phyloP scores from a whole-genome alignment of 1,284 basidiomycete genomes.

The Kalmanozyma brasiliensis region DNA sequence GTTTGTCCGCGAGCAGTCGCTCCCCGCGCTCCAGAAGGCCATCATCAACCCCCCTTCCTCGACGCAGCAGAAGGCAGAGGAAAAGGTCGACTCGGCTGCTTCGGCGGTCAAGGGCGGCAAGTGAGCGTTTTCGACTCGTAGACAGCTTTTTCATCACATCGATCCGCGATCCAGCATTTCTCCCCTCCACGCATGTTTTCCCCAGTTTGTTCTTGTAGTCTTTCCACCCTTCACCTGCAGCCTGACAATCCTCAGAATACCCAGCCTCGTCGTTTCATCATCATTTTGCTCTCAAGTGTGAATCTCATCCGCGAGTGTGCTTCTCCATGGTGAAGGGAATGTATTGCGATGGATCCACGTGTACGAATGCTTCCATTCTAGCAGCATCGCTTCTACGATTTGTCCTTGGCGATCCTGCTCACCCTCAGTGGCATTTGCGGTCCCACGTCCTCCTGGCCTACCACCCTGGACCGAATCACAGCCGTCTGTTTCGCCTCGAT shows the following conservation, averaged over 20 bases:
- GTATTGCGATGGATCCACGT: not conserved
- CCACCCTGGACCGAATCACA: slow-evolving; percentile 34
- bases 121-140: too few species aligned
- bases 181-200: not conserved
- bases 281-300: too few species aligned
- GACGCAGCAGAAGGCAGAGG: slow-evolving; percentile 19
- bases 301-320: not conserved
- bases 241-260: slow-evolving; percentile 40
- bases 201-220: slow-evolving; percentile 10
- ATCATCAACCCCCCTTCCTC: slow-evolving; percentile 39
- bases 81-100: slow-evolving; percentile 10
- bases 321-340: not conserved
- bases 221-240: not conserved
- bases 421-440: slow-evolving; percentile 55
- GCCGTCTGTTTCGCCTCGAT: slow-evolving; percentile 52
- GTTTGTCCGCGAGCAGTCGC: slow-evolving; percentile 61
- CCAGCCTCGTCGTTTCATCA: slow-evolving; percentile 5
- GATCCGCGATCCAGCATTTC: not conserved
- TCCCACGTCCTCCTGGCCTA: slow-evolving; percentile 55
- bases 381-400: not conserved
- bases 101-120: slow-evolving; percentile 22
- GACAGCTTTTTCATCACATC: not conserved
- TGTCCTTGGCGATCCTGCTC: slow-evolving; percentile 9
- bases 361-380: not conserved
- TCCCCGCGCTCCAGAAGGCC: slow-evolving; percentile 64